Percentiles rank a stretch among this genome's conserved stretches.
Evolutionary conservation across 1,284 basidiomycete species (phyloP).

Genomic region (Agroathelia rolfsii): DNA sequence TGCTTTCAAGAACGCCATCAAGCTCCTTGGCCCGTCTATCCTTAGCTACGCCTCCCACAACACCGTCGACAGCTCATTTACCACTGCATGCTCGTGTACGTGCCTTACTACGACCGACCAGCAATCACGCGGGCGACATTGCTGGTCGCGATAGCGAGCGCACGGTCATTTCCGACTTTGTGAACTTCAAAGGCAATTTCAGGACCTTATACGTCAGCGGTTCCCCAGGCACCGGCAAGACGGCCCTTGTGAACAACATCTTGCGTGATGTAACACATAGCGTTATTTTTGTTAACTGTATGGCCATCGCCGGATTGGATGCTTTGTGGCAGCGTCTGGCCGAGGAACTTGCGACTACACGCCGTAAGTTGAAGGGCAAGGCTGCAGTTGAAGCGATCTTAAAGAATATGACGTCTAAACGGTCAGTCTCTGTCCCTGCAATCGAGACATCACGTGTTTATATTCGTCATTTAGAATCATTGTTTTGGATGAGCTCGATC

Average conservation of each 20-base stretch:
- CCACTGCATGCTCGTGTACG: slow-evolving; percentile 57
- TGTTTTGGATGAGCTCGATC: slow-evolving; percentile 73
- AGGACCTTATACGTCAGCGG: slow-evolving; percentile 68
- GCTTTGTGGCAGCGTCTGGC: slow-evolving; percentile 61
- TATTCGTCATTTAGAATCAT: slow-evolving; percentile 39
- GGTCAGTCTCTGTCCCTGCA: slow-evolving; percentile 29
- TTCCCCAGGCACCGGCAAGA: slow-evolving; percentile 75
- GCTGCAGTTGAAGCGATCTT: slow-evolving; percentile 35
- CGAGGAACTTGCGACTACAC: slow-evolving; percentile 44
- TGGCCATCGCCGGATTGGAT: slow-evolving; percentile 57
- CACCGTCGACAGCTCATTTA: slow-evolving; percentile 41
- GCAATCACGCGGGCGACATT: slow-evolving; percentile 38
- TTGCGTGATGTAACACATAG: slow-evolving; percentile 30
- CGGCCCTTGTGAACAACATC: slow-evolving; percentile 63
- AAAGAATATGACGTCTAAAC: slow-evolving; percentile 35
- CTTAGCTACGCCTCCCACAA: slow-evolving; percentile 48
- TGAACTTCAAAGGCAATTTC: slow-evolving; percentile 27
- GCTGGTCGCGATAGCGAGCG: slow-evolving; percentile 60
- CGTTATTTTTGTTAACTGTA: slow-evolving; percentile 62
- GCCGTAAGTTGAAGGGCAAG: slow-evolving; percentile 27
- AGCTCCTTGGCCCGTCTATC: slow-evolving; percentile 31
- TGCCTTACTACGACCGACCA: slow-evolving; percentile 59
- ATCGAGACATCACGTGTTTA: slow-evolving; percentile 7
- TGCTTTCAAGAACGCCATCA: slow-evolving; percentile 30
- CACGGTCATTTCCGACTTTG: slow-evolving; percentile 43